phyloP scores from a whole-genome alignment of 2,329 filamentous ascomycete species.

The Curvularia verruculosa region DNA sequence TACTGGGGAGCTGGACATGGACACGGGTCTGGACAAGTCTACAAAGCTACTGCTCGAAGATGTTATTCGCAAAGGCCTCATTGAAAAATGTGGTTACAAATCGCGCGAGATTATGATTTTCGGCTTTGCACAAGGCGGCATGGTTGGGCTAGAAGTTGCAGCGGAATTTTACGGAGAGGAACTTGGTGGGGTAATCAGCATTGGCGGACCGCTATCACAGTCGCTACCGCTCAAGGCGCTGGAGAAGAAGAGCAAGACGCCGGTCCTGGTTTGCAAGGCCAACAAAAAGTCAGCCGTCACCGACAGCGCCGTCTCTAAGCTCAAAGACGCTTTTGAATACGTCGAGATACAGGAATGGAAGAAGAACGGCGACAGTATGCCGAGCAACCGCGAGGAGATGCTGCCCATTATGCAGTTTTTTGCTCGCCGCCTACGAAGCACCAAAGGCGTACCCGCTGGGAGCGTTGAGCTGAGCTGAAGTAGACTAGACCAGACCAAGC shows the following conservation, averaged over 20 bases:
- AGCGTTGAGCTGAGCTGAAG: conserved; percentile 58
- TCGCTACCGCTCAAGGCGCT: conserved; percentile 36
- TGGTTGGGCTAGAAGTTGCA: conserved; percentile 58
- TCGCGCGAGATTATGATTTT: conserved; percentile 60
- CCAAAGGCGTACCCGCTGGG: conserved; percentile 59
- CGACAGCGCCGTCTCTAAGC: conserved; percentile 65
- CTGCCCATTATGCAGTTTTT: conserved; percentile 87
- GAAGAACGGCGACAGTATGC: conserved; percentile 78
- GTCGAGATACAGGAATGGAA: conserved; percentile 50
- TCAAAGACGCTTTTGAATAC: conserved; percentile 68
- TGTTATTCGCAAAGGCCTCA: conserved; percentile 54
- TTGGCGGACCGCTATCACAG: conserved; percentile 65
- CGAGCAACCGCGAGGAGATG: conserved; percentile 82
- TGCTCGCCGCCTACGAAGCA: conserved; percentile 66
- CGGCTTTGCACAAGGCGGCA: conserved; percentile 64
- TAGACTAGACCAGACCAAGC: no score
- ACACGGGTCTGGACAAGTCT: conserved; percentile 58
- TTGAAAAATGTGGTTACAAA: conserved; percentile 57
- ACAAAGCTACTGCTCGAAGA: conserved; percentile 52
- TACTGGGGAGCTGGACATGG: conserved; percentile 60
- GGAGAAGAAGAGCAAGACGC: conserved; percentile 64
- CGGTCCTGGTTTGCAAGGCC: conserved; percentile 67
- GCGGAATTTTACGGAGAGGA: conserved; percentile 49
- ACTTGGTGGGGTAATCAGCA: conserved; percentile 65
- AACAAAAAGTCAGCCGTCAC: conserved; percentile 61